Conservation (phyloP, 805 yeast genomes). For the Zygoascus flipseniorum region DNA sequence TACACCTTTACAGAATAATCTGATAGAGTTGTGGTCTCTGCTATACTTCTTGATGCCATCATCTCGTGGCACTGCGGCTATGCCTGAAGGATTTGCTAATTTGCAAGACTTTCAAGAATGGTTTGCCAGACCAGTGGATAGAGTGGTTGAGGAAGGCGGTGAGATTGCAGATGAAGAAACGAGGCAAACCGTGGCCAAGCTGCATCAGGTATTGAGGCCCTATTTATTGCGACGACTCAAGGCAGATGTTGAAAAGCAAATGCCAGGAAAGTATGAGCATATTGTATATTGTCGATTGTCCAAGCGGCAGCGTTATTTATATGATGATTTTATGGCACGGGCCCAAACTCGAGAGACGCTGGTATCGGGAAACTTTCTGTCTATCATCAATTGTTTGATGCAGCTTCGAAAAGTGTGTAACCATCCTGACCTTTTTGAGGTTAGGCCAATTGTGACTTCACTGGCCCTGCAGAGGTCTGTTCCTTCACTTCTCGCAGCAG, state of each 20-base stretch:
- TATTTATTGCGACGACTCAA: constrained; percentile 84
- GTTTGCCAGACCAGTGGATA: constrained; percentile 98
- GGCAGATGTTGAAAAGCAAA: constrained; percentile 95
- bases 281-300: constrained; percentile 86
- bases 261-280: constrained; percentile 98
- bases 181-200: constrained; percentile 69
- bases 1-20: constrained; percentile 92
- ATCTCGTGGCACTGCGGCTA: constrained; percentile 31
- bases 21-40: constrained; percentile 93
- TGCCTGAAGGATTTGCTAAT: constrained; percentile 96
- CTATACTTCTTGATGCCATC: constrained; percentile 95
- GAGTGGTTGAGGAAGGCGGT: constrained; percentile 72
- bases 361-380: constrained; percentile 87
- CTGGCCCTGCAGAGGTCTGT: constrained; percentile 67
- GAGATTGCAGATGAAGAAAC: constrained; percentile 57
- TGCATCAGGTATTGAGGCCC: constrained; percentile 92
- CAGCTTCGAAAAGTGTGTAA: constrained; percentile 94
- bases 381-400: constrained; percentile 95
- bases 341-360: constrained; percentile 92
- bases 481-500: constrained; percentile 28
- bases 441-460: constrained; percentile 88
- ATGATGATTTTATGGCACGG: constrained; percentile 95
- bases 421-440: constrained; percentile 94
- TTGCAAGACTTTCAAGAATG: constrained; percentile 93
- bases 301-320: constrained; percentile 81